Evolutionary conservation across 352 stramenopile species (phyloP), one percentile per base, ranked within the genome.

Genomic region (Phytopythium ostracodes): DNA sequence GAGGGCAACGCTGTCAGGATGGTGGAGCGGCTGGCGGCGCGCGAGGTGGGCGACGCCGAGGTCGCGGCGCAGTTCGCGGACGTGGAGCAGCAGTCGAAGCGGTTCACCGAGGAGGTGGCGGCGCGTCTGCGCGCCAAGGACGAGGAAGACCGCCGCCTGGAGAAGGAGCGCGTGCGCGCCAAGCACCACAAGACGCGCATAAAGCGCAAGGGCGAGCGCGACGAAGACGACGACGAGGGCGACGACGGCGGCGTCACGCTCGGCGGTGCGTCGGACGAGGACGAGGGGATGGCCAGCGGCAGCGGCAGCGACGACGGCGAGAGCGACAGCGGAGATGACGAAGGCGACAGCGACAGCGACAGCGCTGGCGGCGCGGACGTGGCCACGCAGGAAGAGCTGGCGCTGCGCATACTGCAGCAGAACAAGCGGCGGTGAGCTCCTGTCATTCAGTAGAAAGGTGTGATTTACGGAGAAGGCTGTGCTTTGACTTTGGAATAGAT

Each of bases 161-260:
- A 96, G 72, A 94, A 94, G 69, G 87, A 96, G 55, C 82, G 87
- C 57, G 80, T 94, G 72, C 85, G 88, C 51, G 89, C 88, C 35
- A 97, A 96, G 72, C 85, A 96, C 67, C 76, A 89, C 65, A 95
- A 96, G 76, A 91, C 88, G 66, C 84, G 90, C 62, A 81, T 89
- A 63, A 94, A 93, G 66, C 49, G 72, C 49, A 94, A 96, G 76
- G 84, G 84, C 63, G 79, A 93, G 59, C 77, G 82, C 27, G 76
- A 80, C 15, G 69, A 66, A 22, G 75, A 78, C 22, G 73, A 76
- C 12, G 69, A 77, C 11, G 73, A 74, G 25, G 68, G 70, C 8
- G 63, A 49, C 31, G 59, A 64, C 42, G 25, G 36, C 6, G 67
- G 70, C 35, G 70, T 62, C 27, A 59, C 55, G 27, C 62, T 75